Conservation (phyloP, 179 eudicot species). For the Nepenthes alata region DNA sequence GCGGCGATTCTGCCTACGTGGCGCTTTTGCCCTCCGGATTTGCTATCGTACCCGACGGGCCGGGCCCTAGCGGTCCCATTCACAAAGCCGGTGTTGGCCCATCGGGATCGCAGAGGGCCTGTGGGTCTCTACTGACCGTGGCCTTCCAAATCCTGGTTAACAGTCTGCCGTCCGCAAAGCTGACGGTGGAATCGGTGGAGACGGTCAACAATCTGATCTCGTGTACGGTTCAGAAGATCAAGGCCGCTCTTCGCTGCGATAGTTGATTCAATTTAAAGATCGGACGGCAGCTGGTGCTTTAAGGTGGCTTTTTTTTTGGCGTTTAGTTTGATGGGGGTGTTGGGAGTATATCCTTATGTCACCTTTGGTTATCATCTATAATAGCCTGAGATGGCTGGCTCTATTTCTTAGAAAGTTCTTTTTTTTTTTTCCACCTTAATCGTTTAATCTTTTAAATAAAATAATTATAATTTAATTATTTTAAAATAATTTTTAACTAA, state of each 20-base stretch:
- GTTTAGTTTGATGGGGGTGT: no score
- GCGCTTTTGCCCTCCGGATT: slow-evolving; percentile 92
- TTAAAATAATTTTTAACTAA: no score
- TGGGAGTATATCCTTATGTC: no score
- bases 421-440: no score
- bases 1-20: slow-evolving; percentile 94
- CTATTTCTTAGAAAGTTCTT: no score
- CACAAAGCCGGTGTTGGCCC: slow-evolving; percentile 2
- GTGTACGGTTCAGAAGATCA: slow-evolving; percentile 93
- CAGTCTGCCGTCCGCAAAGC: slow-evolving; percentile 87
- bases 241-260: slow-evolving; percentile 74
- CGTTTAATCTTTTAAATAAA: no score
- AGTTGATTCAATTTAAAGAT: slow-evolving; percentile 18
- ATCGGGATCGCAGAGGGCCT: slow-evolving; percentile 12
- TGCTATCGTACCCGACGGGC: slow-evolving; percentile 69
- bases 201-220: slow-evolving; percentile 83
- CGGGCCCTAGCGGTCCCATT: slow-evolving; percentile 28
- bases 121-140: slow-evolving; percentile 79
- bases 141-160: slow-evolving; percentile 91
- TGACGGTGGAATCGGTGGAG: slow-evolving; percentile 89
- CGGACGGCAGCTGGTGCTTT: no score
- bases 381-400: no score
- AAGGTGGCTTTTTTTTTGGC: no score
- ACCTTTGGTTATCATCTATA: no score
- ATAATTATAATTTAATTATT: no score